Conservation (phyloP, 1,284 basidiomycete genomes). For the Pyrrhoderma noxium region DNA sequence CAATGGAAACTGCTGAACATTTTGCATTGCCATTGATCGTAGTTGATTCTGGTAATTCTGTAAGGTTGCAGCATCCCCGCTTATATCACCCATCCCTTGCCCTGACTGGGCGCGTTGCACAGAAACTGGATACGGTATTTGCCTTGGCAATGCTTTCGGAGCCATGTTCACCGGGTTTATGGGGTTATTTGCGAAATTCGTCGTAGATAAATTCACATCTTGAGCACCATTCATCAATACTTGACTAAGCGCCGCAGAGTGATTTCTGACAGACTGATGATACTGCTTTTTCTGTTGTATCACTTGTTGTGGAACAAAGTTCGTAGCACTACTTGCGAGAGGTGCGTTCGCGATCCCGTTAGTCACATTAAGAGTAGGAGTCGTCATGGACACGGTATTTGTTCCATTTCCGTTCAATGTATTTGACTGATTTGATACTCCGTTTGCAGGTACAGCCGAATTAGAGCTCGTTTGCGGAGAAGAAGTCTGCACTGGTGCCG, state of each 20-base stretch:
- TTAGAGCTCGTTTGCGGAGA: slow-evolving; percentile 21
- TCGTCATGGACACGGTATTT: background rate
- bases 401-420: background rate
- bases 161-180: slow-evolving; percentile 30
- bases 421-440: slow-evolving; percentile 3
- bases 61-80: slow-evolving; percentile 1
- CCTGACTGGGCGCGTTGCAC: slow-evolving; percentile 12
- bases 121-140: slow-evolving; percentile 34
- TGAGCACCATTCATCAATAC: slow-evolving; percentile 4
- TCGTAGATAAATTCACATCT: slow-evolving; percentile 5
- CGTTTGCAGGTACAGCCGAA: background rate
- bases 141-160: slow-evolving; percentile 35
- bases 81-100: background rate
- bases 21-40: slow-evolving; percentile 3
- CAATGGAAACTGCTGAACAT: slow-evolving; percentile 8
- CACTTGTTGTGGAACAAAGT: slow-evolving; percentile 24
- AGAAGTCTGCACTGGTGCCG: slow-evolving; percentile 22
- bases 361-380: background rate
- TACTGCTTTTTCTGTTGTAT: slow-evolving; percentile 48
- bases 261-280: slow-evolving; percentile 32
- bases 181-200: slow-evolving; percentile 29
- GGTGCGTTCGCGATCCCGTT: slow-evolving; percentile 13
- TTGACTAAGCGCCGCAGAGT: slow-evolving; percentile 16
- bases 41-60: background rate
- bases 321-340: slow-evolving; percentile 2